Conservation (phyloP, 2,329 filamentous ascomycete genomes). For the Neofusicoccum laricinum region DNA sequence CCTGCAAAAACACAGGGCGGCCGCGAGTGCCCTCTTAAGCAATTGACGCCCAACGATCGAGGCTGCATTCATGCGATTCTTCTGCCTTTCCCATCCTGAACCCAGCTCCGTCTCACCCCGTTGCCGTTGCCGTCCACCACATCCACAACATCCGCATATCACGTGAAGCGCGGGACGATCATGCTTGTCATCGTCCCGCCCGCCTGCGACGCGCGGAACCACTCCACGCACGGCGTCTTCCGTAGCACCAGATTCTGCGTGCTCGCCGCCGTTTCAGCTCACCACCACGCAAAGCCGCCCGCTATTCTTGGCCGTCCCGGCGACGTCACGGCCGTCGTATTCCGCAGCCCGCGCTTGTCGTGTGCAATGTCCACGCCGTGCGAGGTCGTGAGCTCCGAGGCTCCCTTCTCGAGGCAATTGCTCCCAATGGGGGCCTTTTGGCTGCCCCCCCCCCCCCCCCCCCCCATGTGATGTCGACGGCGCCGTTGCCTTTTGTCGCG, state of each 20-base stretch:
- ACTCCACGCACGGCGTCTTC: background rate
- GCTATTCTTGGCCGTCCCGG: background rate
- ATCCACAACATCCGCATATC: background rate
- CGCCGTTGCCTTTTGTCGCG: background rate
- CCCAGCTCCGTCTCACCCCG: background rate
- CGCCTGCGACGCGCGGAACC: background rate
- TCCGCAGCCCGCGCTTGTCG: background rate
- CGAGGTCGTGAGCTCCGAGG: background rate
- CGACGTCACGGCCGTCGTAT: background rate
- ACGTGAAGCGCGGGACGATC: constrained; percentile 5
- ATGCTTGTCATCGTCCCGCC: constrained; percentile 5
- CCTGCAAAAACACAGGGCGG: background rate
- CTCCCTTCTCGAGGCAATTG: no score
- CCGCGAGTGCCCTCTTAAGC: background rate
- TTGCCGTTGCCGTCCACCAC: background rate
- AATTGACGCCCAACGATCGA: constrained; percentile 12
- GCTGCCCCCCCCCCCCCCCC: no score
- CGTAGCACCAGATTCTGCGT: constrained; percentile 13
- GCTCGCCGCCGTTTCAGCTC: constrained; percentile 10
- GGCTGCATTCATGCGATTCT: constrained; percentile 15
- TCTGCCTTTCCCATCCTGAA: constrained; percentile 2
- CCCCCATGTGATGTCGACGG: constrained; percentile 11
- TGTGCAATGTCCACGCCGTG: background rate
- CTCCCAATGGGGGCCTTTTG: no score
- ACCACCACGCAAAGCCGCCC: background rate